Evolutionary conservation across 2,329 filamentous ascomycete genomes (phyloP).

Genomic region (Sporothrix protearum): DNA sequence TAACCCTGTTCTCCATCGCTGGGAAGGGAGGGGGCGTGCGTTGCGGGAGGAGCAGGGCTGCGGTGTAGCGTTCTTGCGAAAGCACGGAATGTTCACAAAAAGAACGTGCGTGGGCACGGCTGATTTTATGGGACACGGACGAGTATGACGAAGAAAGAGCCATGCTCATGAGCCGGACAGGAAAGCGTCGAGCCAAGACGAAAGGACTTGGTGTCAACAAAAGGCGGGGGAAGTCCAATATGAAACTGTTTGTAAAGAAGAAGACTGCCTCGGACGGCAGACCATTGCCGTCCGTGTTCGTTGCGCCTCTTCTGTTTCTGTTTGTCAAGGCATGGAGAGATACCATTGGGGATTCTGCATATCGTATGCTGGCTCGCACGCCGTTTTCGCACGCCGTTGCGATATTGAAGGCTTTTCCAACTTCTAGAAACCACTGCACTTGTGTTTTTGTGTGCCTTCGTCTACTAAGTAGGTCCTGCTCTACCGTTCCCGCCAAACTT

Average conservation of each 20-base stretch:
- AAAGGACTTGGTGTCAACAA: neutral
- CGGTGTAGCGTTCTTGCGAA: neutral
- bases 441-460: neutral
- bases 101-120: neutral
- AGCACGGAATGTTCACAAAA: neutral
- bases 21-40: conserved; percentile 6
- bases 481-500: neutral
- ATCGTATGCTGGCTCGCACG: neutral
- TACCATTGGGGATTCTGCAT: neutral
- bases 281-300: neutral
- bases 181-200: neutral
- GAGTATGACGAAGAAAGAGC: neutral
- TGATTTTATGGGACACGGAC: neutral
- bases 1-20: conserved; percentile 2
- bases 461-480: neutral
- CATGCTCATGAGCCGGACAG: neutral
- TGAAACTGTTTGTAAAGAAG: neutral
- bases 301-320: neutral
- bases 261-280: neutral
- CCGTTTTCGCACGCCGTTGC: neutral
- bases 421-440: neutral
- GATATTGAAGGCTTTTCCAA: neutral
- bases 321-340: neutral
- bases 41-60: neutral
- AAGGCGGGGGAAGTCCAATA: neutral